Base-by-base conservation (phyloP, 345 rosid species). In the Gossypium australe region DNA sequence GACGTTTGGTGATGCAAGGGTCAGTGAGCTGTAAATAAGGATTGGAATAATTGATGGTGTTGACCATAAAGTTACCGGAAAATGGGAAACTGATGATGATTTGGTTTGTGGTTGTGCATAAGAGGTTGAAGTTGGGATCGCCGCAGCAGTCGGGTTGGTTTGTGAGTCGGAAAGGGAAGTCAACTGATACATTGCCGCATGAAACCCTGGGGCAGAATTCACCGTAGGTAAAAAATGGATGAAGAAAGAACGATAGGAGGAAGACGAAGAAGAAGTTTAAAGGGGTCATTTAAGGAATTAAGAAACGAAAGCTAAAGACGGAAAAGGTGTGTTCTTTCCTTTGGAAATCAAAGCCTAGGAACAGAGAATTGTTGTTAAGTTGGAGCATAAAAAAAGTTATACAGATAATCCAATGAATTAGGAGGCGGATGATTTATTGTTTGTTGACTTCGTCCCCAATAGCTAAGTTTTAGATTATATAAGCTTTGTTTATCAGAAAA, bases 1-100 rank as follows among this genome's bases (percentile, higher is more conserved):
- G 77, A 25, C 80, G 82, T 7, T 72, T 27, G 0, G 80, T 66
- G 41, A 72, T 59, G 80, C 84, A 77, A 71, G 76, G 76, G 66
- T 80, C 79, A 16, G 38, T 52, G 49, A 76, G 52, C 27, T 4
- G 11, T 22, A 76, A 10, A 3, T 2, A 24, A 41, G 59, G 45
- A 41, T 4, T 12, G 11, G 12, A 10, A 3, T 76, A 67, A 44
- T 29, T 45, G 34, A 80, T 76, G 51, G 0, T 2, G 18, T 22
- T 1, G 34, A 80, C 79, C 1, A 0, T 1, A 38, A 80, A 76
- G 1, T 68, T 27, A 1, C 82, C 79, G 9, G 66, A 57, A 1
- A 2, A 9, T 0, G 78, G 76, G 20, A 75, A 70, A 4, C 9
- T 45, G 71, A 79, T 24, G 0, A 41, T 25, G 1, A 67, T 51